phyloP scores from a whole-genome alignment of 2,329 filamentous ascomycete species.

The Colletotrichum sansevieriae region DNA sequence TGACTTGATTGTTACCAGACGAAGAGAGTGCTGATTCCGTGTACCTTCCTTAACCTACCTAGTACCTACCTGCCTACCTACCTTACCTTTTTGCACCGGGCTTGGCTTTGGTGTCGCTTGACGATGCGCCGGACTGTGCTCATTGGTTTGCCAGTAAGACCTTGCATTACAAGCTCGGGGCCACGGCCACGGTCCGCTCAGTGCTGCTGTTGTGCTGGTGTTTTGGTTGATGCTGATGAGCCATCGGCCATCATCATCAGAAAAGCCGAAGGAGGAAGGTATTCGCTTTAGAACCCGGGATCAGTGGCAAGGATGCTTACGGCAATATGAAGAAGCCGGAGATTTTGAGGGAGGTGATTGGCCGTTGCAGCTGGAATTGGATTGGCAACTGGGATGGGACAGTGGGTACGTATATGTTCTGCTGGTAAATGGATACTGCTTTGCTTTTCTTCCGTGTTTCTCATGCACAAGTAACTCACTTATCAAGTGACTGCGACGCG shows the following conservation, averaged over 20 bases:
- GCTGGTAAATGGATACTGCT: neutral
- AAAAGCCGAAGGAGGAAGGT: neutral
- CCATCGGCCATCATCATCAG: constrained; percentile 29
- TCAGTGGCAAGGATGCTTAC: neutral
- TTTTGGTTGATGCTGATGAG: constrained; percentile 33
- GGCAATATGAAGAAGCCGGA: constrained; percentile 18
- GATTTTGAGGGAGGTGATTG: constrained; percentile 1
- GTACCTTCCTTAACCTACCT: neutral
- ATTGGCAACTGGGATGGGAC: constrained; percentile 8
- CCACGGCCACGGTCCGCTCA: constrained; percentile 37
- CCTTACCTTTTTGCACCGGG: neutral
- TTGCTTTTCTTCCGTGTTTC: constrained; percentile 23
- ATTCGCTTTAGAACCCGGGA: neutral
- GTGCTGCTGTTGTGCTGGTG: constrained; percentile 25
- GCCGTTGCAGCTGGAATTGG: constrained; percentile 10
- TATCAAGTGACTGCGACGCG: constrained; percentile 13
- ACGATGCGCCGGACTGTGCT: constrained; percentile 30
- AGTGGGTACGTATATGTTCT: neutral
- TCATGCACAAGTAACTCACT: constrained; percentile 21
- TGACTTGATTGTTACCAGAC: neutral
- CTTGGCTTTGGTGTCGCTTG: constrained; percentile 8
- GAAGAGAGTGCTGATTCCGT: constrained; percentile 3
- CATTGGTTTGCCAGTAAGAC: constrained; percentile 29
- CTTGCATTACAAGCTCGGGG: constrained; percentile 33
- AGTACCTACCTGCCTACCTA: neutral